Base-by-base conservation (phyloP, 2,329 filamentous ascomycete genomes). In the Fusarium hostae region DNA sequence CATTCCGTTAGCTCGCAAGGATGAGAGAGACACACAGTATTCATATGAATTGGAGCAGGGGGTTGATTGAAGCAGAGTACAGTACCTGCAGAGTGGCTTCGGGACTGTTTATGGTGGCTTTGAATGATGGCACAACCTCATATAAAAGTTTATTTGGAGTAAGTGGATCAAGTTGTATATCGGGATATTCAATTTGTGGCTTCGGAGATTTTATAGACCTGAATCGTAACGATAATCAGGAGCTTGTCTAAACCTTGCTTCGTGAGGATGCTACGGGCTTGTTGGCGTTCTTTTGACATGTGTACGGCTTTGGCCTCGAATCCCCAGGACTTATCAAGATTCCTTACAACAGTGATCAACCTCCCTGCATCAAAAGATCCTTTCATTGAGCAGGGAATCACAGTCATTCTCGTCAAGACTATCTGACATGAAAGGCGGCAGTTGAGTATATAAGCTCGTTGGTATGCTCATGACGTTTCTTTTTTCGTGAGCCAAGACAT, bases 381-480 rank as follows among this genome's bases (percentile, higher is more conserved):
- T 45, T 37, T 26, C 3, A 28, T 50, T 1, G 5, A 39, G 12
- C 28, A 40, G 24, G 26, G 16, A 47, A 40, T 18, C 18, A 24
- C 4, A 12, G 13, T 22, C 22, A 34, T 5, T 11, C 34, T 35
- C 9, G 18, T 7, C 18, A 22, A 57, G 20, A 43, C 20, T 16
- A 16, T 28, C n/a, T 24, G 34, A 6, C 32, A 51, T 32, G 15
- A 40, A n/a, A 37, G 35, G 22, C 48, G 11, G n/a, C 26, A 10
- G 22, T 24, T 6, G 12, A 59, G 45, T 22, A 6, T 3, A 54
- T 26, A n/a, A 18, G 22, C 43, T 18, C 4, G 34, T 34, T 26
- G 40, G 54, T 37, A 66, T 66, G 54, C 16, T 34, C 13, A 26
- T 39, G 40, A 47, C 40, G 45, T 24, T 51, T 55, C n/a, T 47